Base-by-base conservation (phyloP, 75 land plant species). In the Gnetum montanum region DNA sequence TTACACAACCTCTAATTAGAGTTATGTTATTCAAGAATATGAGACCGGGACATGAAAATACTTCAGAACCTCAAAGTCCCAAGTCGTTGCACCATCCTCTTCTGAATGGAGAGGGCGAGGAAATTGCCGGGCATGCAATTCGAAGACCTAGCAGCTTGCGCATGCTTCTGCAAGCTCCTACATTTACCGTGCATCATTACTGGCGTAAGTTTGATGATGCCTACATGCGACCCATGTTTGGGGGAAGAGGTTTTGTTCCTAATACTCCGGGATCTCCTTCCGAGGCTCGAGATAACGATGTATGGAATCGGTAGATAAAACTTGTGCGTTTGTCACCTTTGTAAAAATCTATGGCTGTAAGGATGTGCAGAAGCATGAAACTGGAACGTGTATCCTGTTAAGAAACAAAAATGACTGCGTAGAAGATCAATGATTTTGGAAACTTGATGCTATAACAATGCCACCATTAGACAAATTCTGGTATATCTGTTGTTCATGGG, bases 221-320 rank as follows among this genome's bases (percentile, higher is more conserved):
- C 3, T 74, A 62, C 58, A 91, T 91, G 97, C 84, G 97, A 2
- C 97, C 97, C 23, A 41, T 83, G 62, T 91, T 91, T 67, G 97
- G 97, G 28, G 93, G 97, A 1, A 33, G 88, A 31, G 91, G 95
- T 3, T 85, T 88, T 61, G 82, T 70, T 11, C 93, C 83, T 15
- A 44, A 23, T 46, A 60, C 56, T 2, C 73, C 79, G 8, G 67
- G 68, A 16, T 69, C 77, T 8, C 74, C 75, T 34, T 58, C 72
- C 6, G 80, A 66, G 16, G 33, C 20, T 10, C 45, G 50, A 40
- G 31, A 58, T 30, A 23, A 27, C 13, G 41, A 53, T 20, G 13
- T 23, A 33, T 53, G 55, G 55, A 31, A 23, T 20, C 6, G 34
- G 29, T 53, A 53, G 27, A n/a, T n/a, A n/a, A n/a, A n/a, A n/a